phyloP scores from a whole-genome alignment of 768 basidiomycete species.

The Lactifluus pinguis region DNA sequence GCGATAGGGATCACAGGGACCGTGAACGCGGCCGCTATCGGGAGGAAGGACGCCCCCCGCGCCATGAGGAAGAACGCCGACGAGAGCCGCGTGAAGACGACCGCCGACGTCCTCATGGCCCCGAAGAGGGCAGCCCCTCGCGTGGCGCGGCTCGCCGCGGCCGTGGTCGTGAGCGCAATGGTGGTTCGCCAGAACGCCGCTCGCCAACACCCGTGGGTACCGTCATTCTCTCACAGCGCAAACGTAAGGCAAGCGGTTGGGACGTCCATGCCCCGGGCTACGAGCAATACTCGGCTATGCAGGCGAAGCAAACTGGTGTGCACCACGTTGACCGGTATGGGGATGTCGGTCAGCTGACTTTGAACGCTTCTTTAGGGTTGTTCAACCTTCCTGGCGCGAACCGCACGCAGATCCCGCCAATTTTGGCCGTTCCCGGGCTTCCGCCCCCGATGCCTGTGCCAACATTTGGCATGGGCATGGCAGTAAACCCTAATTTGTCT shows the following conservation, averaged over 20 bases:
- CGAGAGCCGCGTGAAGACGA: conserved; percentile 31
- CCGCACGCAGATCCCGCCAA: conserved; percentile 77
- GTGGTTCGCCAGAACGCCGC: conserved; percentile 67
- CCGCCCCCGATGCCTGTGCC: conserved; percentile 79
- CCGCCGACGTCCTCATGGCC: conserved; percentile 22
- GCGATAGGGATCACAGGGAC: conserved; percentile 25
- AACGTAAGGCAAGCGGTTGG: conserved; percentile 89
- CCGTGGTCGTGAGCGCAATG: conserved; percentile 42
- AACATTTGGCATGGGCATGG: conserved; percentile 80
- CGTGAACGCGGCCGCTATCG: conserved; percentile 40
- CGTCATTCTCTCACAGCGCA: conserved; percentile 73
- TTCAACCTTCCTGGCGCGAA: conserved; percentile 97
- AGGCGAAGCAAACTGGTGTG: conserved; percentile 96
- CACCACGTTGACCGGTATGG: neutral
- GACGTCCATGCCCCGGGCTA: conserved; percentile 94
- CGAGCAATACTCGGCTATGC: conserved; percentile 88
- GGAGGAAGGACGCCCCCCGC: conserved; percentile 22
- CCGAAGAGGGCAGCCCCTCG: conserved; percentile 30
- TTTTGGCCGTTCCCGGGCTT: conserved; percentile 70
- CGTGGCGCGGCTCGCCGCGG: conserved; percentile 37
- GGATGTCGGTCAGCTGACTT: neutral
- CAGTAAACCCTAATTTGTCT: conserved; percentile 79
- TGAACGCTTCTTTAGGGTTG: conserved; percentile 46
- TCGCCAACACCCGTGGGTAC: conserved; percentile 88
- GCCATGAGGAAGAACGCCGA: conserved; percentile 34